Evolutionary conservation across 257 asterid genomes (phyloP), one percentile per base, ranked within the genome.

Genomic region (Henckelia pumila): DNA sequence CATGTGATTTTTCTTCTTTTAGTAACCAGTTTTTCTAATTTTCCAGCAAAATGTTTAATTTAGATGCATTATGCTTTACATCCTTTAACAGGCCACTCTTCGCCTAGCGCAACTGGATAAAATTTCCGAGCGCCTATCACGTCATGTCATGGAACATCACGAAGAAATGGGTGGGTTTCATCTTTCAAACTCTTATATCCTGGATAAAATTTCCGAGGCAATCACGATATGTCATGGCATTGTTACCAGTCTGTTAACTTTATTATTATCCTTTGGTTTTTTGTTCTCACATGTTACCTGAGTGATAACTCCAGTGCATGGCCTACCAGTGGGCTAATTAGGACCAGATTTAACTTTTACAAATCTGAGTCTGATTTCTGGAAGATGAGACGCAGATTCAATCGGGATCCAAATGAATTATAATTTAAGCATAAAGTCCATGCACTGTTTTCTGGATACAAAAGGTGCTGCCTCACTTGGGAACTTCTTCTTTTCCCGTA

Each of bases 81-180:
- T 84, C 76, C 59, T 77, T 81, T 78, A 77, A 69, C 76, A 94
- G 99, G 99, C 99, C 61, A 71, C 95, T 77, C 89, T 87, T 76
- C 88, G 96, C 72, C 73, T 94, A 76, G 85, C 89, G 37, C 99
- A 94, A 74, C 79, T 94, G 80, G 99, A 94, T 73, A 83, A 74
- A 76, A 91, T 89, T 74, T 81, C 96, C 47, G 98, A 94, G 80
- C 81, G 91, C 76, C 83, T 94, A 79, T 91, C 99, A 60, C 85
- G 76, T 77, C 98, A 91, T 83, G 98, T 94, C 69, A 91, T 94
- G 98, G 95, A 86, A 79, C 95, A 94, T 87, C 93, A 94, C 70
- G 98, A 94, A 86, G 94, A 87, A 80, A 94, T 94, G 99, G 99
- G 99, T 89, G 73, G 73, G 95, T 72, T 66, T 72, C 82, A 76